Conservation (phyloP, 2,329 filamentous ascomycete genomes). For the Trichoderma sp. region DNA sequence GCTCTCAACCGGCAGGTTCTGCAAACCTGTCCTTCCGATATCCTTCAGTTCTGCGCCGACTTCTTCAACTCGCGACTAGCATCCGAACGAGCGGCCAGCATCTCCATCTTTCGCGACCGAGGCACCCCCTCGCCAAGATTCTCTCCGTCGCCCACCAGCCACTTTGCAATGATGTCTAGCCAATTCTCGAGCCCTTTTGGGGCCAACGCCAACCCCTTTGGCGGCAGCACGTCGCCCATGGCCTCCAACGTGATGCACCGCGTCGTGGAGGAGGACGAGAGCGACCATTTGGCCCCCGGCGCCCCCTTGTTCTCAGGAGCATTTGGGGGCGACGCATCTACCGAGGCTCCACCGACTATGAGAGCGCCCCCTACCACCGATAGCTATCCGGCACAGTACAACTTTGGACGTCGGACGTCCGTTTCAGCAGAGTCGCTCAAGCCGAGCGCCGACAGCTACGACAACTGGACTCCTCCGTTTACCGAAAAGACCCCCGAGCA, state of each 20-base stretch:
- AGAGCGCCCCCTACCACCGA: slow-evolving; percentile 55
- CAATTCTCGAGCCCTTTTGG: slow-evolving; percentile 73
- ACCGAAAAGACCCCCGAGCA: slow-evolving; percentile 83
- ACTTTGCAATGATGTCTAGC: slow-evolving; percentile 59
- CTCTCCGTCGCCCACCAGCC: neutral
- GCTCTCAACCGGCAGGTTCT: slow-evolving; percentile 60
- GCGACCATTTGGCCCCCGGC: slow-evolving; percentile 64
- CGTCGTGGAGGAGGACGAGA: slow-evolving; percentile 77
- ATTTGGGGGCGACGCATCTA: slow-evolving; percentile 51
- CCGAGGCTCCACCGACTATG: slow-evolving; percentile 46
- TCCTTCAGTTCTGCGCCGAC: slow-evolving; percentile 68
- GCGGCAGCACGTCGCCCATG: slow-evolving; percentile 49
- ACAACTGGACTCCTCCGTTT: slow-evolving; percentile 85
- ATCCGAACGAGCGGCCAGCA: slow-evolving; percentile 51
- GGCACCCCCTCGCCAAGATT: slow-evolving; percentile 13
- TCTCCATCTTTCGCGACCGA: slow-evolving; percentile 16
- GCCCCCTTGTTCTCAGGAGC: slow-evolving; percentile 47
- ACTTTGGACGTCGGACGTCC: slow-evolving; percentile 87
- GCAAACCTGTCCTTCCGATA: slow-evolving; percentile 57
- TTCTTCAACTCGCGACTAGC: slow-evolving; percentile 64
- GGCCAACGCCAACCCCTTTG: slow-evolving; percentile 70
- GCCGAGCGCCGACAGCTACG: slow-evolving; percentile 75
- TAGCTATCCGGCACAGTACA: slow-evolving; percentile 87
- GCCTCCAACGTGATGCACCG: slow-evolving; percentile 42
- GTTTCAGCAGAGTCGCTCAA: slow-evolving; percentile 96